phyloP scores from a whole-genome alignment of 2,329 filamentous ascomycete genomes.

The Orbilia quercus region DNA sequence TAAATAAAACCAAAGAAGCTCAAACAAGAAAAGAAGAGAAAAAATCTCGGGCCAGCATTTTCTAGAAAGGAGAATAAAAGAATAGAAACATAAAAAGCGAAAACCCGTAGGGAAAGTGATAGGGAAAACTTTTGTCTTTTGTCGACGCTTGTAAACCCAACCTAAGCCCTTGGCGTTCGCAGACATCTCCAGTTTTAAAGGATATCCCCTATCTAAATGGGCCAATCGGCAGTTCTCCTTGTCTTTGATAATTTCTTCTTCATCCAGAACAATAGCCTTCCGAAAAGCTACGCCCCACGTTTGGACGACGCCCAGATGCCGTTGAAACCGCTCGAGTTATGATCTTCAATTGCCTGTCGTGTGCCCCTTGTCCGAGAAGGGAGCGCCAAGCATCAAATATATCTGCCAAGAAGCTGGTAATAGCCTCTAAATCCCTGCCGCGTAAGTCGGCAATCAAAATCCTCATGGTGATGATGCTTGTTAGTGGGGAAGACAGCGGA shows the following conservation, averaged over 20 bases:
- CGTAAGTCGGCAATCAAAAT: conserved; percentile 2
- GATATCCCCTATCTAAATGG: neutral
- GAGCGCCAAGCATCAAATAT: conserved; percentile 13
- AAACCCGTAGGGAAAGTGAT: no score
- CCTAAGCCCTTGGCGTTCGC: no score
- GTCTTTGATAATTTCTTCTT: conserved; percentile 2
- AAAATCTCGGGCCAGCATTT: no score
- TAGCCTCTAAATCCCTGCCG: neutral
- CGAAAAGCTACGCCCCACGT: neutral
- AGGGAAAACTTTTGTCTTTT: no score
- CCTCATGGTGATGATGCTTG: neutral
- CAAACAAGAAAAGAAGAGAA: no score
- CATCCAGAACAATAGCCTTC: neutral
- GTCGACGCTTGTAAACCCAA: no score
- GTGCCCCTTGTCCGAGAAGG: conserved; percentile 35
- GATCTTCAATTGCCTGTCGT: conserved; percentile 24
- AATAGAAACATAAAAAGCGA: no score
- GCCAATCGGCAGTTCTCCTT: conserved; percentile 22
- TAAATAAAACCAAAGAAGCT: no score
- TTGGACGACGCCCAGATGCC: neutral
- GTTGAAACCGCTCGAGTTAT: conserved; percentile 17
- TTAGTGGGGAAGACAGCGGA: neutral
- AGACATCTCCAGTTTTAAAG: neutral
- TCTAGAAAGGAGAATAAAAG: no score
- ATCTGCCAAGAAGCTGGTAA: conserved; percentile 6